phyloP scores from a whole-genome alignment of 208 protist species.

The Leishmania gerbilli region DNA sequence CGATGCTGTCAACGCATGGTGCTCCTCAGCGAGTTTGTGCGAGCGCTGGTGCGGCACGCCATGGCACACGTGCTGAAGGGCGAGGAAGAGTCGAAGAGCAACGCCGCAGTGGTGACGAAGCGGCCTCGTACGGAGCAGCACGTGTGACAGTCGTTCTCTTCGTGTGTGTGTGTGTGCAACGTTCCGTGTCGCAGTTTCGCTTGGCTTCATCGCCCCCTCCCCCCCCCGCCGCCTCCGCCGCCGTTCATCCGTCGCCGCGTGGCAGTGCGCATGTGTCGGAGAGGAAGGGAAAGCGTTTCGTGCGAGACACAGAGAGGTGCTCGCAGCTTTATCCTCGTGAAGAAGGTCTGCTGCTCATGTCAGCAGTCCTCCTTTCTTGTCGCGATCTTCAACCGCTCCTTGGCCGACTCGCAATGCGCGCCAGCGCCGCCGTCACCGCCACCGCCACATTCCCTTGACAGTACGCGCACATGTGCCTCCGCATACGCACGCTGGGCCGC shows the following conservation, averaged over 20 bases:
- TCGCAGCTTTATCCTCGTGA: not conserved
- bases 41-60: slow-evolving; percentile 21
- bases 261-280: not conserved
- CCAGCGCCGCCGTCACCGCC: not conserved
- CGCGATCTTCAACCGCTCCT: too few relatives aligned
- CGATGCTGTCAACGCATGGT: slow-evolving; percentile 53
- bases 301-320: not conserved
- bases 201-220: not conserved
- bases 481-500: not conserved
- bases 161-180: not conserved
- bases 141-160: not conserved
- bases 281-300: not conserved
- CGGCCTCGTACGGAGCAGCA: not conserved
- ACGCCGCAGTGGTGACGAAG: not conserved
- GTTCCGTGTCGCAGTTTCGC: not conserved
- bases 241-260: not conserved
- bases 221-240: not conserved
- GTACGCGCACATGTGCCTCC: not conserved
- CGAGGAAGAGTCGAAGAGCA: not conserved
- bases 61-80: not conserved
- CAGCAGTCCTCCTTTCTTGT: not conserved
- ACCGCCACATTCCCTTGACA: not conserved
- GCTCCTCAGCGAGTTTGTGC: slow-evolving; percentile 40
- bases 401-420: not conserved
- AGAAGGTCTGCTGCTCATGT: not conserved